Percentiles rank a stretch among this genome's conserved stretches.
These are phyloP conservation scores for Daldinia grandis DNA, from an alignment of 495 filamentous ascomycete genomes.

Conservation along the genomic window DNA sequence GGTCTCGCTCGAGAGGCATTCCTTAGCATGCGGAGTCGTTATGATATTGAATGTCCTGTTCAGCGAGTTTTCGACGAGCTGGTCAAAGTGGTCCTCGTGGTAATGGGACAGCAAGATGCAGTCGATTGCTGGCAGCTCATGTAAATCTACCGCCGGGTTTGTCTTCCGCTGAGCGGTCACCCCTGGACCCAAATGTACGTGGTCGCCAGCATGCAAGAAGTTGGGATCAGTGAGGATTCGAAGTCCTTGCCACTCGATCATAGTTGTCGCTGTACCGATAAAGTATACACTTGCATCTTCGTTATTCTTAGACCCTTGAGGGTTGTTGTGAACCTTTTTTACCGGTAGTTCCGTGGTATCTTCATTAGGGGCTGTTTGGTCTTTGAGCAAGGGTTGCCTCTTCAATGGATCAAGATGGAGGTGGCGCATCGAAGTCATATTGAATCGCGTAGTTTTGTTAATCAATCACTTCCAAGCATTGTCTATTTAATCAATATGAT, in stretches of 20 bases:
- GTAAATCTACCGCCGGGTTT: conserved; percentile 68
- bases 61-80: conserved; percentile 65
- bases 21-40: conserved; percentile 69
- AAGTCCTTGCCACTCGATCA: conserved; percentile 70
- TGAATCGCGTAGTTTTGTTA: neutral
- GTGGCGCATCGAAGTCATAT: conserved; percentile 39
- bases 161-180: conserved; percentile 62
- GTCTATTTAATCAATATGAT: neutral
- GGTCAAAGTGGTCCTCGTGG: conserved; percentile 74
- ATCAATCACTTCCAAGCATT: neutral
- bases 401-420: conserved; percentile 41
- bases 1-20: conserved; percentile 49
- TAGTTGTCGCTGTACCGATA: conserved; percentile 72
- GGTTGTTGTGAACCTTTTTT: conserved; percentile 32
- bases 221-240: conserved; percentile 76
- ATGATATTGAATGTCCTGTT: conserved; percentile 68
- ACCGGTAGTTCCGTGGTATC: conserved; percentile 17
- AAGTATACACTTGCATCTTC: conserved; percentile 57
- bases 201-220: conserved; percentile 74
- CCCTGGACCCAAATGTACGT: conserved; percentile 72
- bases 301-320: conserved; percentile 22
- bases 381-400: conserved; percentile 39
- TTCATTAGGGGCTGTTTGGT: conserved; percentile 30
- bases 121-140: conserved; percentile 69
- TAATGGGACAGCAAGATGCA: conserved; percentile 71